Evolutionary conservation across 2,329 filamentous ascomycete genomes (phyloP), one percentile per base, ranked within the genome.

Genomic region (Ophiostoma perfectum): DNA sequence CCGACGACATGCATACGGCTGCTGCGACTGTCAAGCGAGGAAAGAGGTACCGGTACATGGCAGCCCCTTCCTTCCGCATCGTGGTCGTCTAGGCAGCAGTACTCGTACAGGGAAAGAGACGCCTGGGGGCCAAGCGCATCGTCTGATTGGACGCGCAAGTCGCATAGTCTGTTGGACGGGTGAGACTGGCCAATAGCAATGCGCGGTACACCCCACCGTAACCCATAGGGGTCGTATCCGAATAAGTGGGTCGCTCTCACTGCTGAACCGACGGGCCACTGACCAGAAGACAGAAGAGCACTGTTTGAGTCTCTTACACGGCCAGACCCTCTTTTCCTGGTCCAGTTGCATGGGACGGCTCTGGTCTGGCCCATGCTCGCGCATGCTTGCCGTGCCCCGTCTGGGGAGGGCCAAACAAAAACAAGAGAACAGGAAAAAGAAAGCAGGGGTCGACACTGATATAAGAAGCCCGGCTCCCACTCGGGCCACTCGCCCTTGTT

Each of bases 381-480:
- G 5, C 18, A 27, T 38, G 42, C 7, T 7, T 6, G 6, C 42
- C 42, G 42, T 44, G 42, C 42, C 11, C 55, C 55, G 7, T 62
- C 52, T 60, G 55, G 55, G 55, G 55, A 60, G 27, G 27, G 27
- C 27, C 27, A 27, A 55, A 55, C 49, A 36, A 9, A n/a, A 12
- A 5, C 5, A 4, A 27, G 5, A 8, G 38, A 6, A 41, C 16
- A 27, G 39, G 27, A 60, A 45, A 49, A 64, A 65, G 14, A 45
- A 64, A 45, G 45, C 11, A 55, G 12, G 47, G 5, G 55, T 16
- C 49, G 14, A 4, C 18, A 36, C 38, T 60, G 64, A 71, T 71
- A 71, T 70, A 63, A 68, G 52, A 55, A 67, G 45, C 66, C 67
- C 52, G 66, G 68, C 70, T 70, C 70, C 68, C 70, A 68, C 66